Percentiles rank a stretch among this genome's conserved stretches.
Evolutionary conservation across 1,284 basidiomycete species (phyloP).

Genomic region (Sporisorium sorghi): DNA sequence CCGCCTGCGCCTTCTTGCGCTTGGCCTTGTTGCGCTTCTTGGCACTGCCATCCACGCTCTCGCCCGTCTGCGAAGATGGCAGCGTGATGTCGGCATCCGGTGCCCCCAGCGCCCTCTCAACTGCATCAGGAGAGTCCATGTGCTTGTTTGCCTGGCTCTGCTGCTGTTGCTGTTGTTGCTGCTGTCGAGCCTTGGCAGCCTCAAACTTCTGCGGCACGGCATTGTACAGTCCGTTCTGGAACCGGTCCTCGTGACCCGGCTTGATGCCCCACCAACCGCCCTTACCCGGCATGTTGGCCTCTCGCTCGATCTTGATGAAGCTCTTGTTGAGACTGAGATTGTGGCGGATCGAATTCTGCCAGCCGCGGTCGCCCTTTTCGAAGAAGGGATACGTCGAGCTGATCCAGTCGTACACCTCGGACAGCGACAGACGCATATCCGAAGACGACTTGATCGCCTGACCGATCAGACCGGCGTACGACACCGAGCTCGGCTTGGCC

Average conservation of each 20-base stretch:
- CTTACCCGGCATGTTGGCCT: constrained; percentile 70
- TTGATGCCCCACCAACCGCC: constrained; percentile 71
- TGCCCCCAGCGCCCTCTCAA: constrained; percentile 17
- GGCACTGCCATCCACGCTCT: constrained; percentile 18
- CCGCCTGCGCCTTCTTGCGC: constrained; percentile 42
- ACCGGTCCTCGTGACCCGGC: constrained; percentile 65
- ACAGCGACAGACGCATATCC: constrained; percentile 85
- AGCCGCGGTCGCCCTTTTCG: constrained; percentile 90
- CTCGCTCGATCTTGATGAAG: constrained; percentile 74
- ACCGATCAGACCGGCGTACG: constrained; percentile 94
- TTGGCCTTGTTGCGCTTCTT: constrained; percentile 49
- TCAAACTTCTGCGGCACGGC: constrained; percentile 50
- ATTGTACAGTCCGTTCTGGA: constrained; percentile 63
- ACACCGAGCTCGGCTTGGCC: constrained; percentile 70
- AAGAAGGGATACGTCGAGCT: constrained; percentile 92
- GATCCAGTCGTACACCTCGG: constrained; percentile 96
- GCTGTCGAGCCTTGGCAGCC: constrained; percentile 44
- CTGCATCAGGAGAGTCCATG: constrained; percentile 26
- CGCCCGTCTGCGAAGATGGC: constrained; percentile 7
- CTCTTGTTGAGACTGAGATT: constrained; percentile 86
- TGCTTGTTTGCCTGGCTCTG: constrained; percentile 25
- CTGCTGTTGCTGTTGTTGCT: constrained; percentile 24
- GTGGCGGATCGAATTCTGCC: constrained; percentile 94
- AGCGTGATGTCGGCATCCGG: constrained; percentile 8
- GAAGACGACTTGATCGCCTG: constrained; percentile 89